Evolutionary conservation across 768 basidiomycete genomes (phyloP).

Genomic region (Amanita phalloides): DNA sequence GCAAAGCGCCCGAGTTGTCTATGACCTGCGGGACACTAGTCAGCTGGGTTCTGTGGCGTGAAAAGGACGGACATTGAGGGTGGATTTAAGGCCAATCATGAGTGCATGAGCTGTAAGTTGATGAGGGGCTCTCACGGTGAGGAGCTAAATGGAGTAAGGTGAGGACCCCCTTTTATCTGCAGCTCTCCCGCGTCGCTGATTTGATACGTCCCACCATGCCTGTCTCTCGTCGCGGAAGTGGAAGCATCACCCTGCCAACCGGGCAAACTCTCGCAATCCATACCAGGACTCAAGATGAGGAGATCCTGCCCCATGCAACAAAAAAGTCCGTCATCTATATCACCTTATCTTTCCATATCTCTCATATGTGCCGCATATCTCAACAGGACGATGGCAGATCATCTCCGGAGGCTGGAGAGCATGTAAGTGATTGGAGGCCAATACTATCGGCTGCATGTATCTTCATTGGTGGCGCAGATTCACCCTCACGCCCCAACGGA

Average conservation of each 20-base stretch:
- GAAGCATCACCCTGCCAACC: slow-evolving; percentile 57
- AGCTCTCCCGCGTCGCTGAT: not conserved
- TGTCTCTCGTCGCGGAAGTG: slow-evolving; percentile 68
- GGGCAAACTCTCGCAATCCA: slow-evolving; percentile 81
- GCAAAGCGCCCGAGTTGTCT: slow-evolving; percentile 92
- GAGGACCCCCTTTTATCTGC: not conserved
- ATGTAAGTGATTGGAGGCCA: slow-evolving; percentile 38
- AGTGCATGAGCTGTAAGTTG: slow-evolving; percentile 3
- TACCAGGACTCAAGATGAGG: slow-evolving; percentile 80
- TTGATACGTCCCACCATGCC: slow-evolving; percentile 31
- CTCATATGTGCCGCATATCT: slow-evolving; percentile 8
- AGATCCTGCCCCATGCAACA: slow-evolving; percentile 86
- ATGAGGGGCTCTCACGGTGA: slow-evolving; percentile 7
- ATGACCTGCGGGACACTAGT: slow-evolving; percentile 51
- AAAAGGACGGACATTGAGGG: slow-evolving; percentile 52
- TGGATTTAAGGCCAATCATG: slow-evolving; percentile 95
- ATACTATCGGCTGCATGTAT: not conserved
- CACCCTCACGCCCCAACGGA: slow-evolving; percentile 79
- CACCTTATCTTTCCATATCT: slow-evolving; percentile 16
- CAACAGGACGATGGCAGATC: slow-evolving; percentile 83
- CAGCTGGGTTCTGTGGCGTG: not conserved
- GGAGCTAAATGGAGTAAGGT: slow-evolving; percentile 7
- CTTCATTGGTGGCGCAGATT: slow-evolving; percentile 35
- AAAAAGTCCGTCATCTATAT: slow-evolving; percentile 47
- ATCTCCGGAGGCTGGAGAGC: slow-evolving; percentile 83